Conservation (phyloP, 768 basidiomycete genomes). For the Hortiboletus flavorubellus region DNA sequence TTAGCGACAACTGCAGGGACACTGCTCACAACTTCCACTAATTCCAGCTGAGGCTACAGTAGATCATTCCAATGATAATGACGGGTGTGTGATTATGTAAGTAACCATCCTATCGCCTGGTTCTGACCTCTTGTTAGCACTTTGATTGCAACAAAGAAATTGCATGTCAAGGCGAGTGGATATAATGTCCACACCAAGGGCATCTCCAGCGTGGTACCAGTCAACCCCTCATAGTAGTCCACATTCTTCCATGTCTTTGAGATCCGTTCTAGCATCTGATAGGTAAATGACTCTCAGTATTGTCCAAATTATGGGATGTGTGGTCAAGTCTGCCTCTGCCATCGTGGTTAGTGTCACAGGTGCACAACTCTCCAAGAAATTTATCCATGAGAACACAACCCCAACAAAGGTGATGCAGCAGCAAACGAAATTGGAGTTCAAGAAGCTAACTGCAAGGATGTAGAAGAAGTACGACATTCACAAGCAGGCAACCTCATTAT, state of each 20-base stretch:
- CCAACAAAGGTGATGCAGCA: no score
- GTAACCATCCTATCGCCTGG: accelerated
- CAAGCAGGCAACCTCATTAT: neutral
- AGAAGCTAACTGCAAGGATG: neutral
- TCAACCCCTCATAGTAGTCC: neutral
- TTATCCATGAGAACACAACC: no score
- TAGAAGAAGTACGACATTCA: neutral
- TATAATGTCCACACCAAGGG: neutral
- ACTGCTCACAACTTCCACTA: neutral
- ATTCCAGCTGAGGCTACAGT: neutral
- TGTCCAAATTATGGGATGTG: neutral
- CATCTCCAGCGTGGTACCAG: neutral
- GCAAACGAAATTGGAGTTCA: no score
- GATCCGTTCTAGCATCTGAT: neutral
- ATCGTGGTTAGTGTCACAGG: neutral
- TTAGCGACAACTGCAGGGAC: neutral
- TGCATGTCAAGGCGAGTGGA: neutral
- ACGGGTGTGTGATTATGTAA: conserved; percentile 6
- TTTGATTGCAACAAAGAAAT: neutral
- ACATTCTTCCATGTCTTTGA: neutral
- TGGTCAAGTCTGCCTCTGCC: neutral
- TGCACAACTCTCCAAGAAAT: no score
- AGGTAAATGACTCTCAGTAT: neutral
- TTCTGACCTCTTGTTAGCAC: neutral
- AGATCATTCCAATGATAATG: neutral